Evolutionary conservation across 129 eudicot species (phyloP).

Genomic region (Tagetes erecta): DNA sequence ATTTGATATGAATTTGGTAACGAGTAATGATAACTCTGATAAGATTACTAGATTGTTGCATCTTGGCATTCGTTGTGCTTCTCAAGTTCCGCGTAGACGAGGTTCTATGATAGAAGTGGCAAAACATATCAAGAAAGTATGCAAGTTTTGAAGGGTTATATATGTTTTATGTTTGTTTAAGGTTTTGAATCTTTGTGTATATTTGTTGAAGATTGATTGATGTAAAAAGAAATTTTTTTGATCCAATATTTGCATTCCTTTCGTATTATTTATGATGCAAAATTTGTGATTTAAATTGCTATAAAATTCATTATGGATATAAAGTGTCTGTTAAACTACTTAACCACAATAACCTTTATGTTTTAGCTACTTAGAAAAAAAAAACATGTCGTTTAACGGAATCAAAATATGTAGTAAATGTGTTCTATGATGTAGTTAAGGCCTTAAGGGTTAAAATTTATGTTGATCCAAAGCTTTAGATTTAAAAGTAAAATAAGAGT

Average conservation of each 20-base stretch:
- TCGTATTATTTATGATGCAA: background rate
- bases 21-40: slow-evolving; percentile 29
- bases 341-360: too few relatives aligned
- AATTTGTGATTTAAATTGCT: background rate
- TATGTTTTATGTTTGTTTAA: background rate
- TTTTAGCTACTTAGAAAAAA: too few relatives aligned
- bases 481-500: too few relatives aligned
- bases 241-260: slow-evolving; percentile 12
- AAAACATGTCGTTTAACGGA: too few relatives aligned
- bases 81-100: slow-evolving; percentile 42
- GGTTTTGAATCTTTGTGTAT: slow-evolving; percentile 22
- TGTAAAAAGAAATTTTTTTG: slow-evolving; percentile 5
- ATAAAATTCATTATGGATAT: background rate
- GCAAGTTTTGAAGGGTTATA: slow-evolving; percentile 21
- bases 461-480: too few relatives aligned
- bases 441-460: too few relatives aligned
- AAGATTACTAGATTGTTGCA: slow-evolving; percentile 44
- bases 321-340: background rate
- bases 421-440: too few relatives aligned
- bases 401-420: too few relatives aligned
- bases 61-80: slow-evolving; percentile 50
- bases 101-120: slow-evolving; percentile 42
- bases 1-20: slow-evolving; percentile 42
- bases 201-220: slow-evolving; percentile 19
- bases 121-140: slow-evolving; percentile 38